Evolutionary conservation across 2,329 filamentous ascomycete genomes (phyloP).

Genomic region (Fusarium succisae): DNA sequence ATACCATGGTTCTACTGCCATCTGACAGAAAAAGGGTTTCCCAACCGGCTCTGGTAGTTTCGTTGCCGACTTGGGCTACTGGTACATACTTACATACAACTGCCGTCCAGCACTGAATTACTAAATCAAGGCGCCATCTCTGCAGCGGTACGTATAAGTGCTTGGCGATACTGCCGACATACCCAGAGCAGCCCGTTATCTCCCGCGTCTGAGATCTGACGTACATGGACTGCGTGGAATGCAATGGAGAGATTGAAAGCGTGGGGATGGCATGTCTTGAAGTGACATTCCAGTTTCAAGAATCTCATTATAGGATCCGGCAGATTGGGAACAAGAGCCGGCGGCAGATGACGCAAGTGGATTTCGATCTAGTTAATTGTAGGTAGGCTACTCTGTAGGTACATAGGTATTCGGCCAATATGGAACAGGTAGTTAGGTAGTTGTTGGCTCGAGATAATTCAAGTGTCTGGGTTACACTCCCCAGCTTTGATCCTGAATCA

Average conservation of each 20-base stretch:
- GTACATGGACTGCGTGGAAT: not conserved
- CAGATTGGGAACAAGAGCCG: not conserved
- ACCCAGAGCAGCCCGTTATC: conserved; percentile 12
- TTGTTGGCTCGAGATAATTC: not conserved
- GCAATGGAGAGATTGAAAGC: conserved; percentile 3
- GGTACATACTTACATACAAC: not conserved
- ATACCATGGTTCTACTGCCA: not conserved
- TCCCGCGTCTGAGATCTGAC: conserved; percentile 4
- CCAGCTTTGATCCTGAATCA: not conserved
- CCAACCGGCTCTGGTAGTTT: not conserved
- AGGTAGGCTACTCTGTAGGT: not conserved
- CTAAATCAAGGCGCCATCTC: not conserved
- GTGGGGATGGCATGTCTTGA: conserved; percentile 21
- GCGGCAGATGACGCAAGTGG: conserved; percentile 9
- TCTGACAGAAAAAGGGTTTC: not conserved
- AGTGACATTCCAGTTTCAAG: conserved; percentile 12
- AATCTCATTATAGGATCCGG: conserved; percentile 13
- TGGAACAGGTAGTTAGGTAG: not conserved
- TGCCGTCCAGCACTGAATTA: not conserved
- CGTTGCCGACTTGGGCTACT: not conserved
- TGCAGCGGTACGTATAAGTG: not conserved
- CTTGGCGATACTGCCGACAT: conserved; percentile 11
- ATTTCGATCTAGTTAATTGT: not conserved
- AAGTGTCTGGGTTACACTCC: not conserved
- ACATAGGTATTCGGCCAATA: not conserved